A percentile compares a stretch with the other conserved stretches of the same genome.
Evolutionary conservation across 352 stramenopile genomes (phyloP).

Genomic region (Thalassiosira pacifica): DNA sequence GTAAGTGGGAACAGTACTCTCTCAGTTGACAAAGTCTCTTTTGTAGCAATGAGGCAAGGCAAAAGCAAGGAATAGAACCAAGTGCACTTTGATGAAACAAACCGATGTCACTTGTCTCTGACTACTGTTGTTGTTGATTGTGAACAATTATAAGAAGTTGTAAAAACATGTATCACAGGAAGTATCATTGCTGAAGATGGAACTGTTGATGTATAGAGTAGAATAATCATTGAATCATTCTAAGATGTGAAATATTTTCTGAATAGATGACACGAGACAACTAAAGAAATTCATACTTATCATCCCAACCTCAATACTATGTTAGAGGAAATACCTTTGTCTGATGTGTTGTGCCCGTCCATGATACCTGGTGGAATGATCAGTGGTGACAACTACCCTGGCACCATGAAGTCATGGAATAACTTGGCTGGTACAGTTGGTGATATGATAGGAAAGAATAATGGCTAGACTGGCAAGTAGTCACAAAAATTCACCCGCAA

Average conservation of each 20-base stretch:
- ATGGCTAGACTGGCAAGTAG: background rate
- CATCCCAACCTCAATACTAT: background rate
- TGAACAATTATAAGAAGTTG: slow-evolving; percentile 9
- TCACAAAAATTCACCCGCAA: background rate
- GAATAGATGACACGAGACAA: slow-evolving; percentile 3
- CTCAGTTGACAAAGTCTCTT: background rate
- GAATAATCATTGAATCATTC: slow-evolving; percentile 7
- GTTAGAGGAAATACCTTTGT: background rate
- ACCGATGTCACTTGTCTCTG: no score
- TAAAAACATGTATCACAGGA: background rate
- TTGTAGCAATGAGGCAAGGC: background rate
- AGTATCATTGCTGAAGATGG: slow-evolving; percentile 10
- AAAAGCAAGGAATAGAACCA: background rate
- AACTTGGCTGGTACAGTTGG: background rate
- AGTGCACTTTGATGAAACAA: slow-evolving; percentile 9
- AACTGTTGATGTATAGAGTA: slow-evolving; percentile 5
- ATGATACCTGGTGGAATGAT: background rate
- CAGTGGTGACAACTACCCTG: background rate
- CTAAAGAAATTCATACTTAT: background rate
- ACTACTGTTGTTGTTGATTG: slow-evolving; percentile 12
- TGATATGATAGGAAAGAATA: background rate
- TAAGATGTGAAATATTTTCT: background rate
- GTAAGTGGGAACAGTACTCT: background rate
- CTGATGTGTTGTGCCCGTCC: background rate
- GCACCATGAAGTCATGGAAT: background rate